Percentiles rank a stretch among this genome's conserved stretches.
These are phyloP conservation scores for Exophiala dermatitidis DNA, from an alignment of 2,329 filamentous ascomycete species.

Conservation along the genomic window DNA sequence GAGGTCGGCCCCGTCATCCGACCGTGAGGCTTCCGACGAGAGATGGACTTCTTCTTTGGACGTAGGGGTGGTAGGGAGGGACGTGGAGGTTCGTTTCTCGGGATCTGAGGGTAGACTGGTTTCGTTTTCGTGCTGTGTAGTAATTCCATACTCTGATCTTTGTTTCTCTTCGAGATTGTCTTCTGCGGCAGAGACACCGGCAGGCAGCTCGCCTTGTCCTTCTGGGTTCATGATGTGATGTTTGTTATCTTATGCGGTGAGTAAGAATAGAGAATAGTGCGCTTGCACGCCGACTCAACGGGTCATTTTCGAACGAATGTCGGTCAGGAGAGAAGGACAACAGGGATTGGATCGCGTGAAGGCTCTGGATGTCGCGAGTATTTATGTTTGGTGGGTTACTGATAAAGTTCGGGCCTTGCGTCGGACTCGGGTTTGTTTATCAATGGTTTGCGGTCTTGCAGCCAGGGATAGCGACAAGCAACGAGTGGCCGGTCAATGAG, in stretches of 20 bases:
- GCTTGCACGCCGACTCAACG: not conserved
- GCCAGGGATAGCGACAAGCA: too few species aligned
- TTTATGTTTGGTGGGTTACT: too few species aligned
- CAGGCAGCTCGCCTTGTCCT: slow-evolving; percentile 20
- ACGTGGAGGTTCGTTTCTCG: slow-evolving; percentile 15
- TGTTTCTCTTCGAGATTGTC: slow-evolving; percentile 24
- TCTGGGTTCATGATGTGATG: slow-evolving; percentile 21
- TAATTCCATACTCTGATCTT: slow-evolving; percentile 18
- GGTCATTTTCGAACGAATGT: not conserved
- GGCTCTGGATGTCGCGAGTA: too few species aligned
- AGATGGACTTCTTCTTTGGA: slow-evolving; percentile 3
- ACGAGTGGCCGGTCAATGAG: too few species aligned
- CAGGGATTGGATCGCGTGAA: too few species aligned
- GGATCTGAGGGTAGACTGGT: slow-evolving; percentile 7
- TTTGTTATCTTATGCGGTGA: not conserved
- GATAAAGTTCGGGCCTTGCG: too few species aligned
- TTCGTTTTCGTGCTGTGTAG: slow-evolving; percentile 20
- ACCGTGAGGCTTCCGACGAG: slow-evolving; percentile 14
- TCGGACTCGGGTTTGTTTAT: too few species aligned
- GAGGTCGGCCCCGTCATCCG: slow-evolving; percentile 19
- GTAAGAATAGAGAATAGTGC: not conserved
- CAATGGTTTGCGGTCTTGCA: too few species aligned
- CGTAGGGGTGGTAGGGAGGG: slow-evolving; percentile 7
- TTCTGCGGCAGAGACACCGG: slow-evolving; percentile 18
- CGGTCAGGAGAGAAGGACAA: too few species aligned